Percentiles rank a stretch among this genome's conserved stretches.
Evolutionary conservation across 2,329 filamentous ascomycete genomes (phyloP).

Genomic region (Pseudocercospora eumusae): DNA sequence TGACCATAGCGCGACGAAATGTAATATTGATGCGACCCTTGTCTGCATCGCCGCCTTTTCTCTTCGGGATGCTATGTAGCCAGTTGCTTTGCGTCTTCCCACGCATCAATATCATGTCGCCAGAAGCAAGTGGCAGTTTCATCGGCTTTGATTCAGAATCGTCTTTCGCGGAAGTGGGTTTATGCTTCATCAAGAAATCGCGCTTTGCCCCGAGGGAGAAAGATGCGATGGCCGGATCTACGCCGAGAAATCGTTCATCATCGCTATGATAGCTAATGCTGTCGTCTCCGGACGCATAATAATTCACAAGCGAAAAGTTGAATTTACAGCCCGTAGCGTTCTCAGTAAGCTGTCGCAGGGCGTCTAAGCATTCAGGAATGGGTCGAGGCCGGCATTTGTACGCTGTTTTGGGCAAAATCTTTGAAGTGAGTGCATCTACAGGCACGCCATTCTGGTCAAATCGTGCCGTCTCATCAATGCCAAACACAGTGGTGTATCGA

Average conservation of each 20-base stretch:
- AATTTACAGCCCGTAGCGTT: slow-evolving; percentile 65
- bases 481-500: slow-evolving; percentile 64
- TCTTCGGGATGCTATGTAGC: slow-evolving; percentile 76
- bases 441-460: slow-evolving; percentile 50
- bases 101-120: slow-evolving; percentile 79
- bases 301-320: slow-evolving; percentile 81
- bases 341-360: slow-evolving; percentile 64
- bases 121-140: slow-evolving; percentile 61
- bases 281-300: slow-evolving; percentile 75
- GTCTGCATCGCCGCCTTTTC: slow-evolving; percentile 63
- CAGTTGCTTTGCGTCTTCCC: slow-evolving; percentile 73
- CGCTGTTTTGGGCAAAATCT: slow-evolving; percentile 47
- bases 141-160: slow-evolving; percentile 44
- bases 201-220: slow-evolving; percentile 70
- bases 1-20: slow-evolving; percentile 69
- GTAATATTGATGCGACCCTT: slow-evolving; percentile 73
- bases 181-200: slow-evolving; percentile 80
- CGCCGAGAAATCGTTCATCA: slow-evolving; percentile 74
- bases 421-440: slow-evolving; percentile 48
- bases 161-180: slow-evolving; percentile 53
- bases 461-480: slow-evolving; percentile 62
- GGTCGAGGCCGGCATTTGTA: slow-evolving; percentile 67
- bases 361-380: slow-evolving; percentile 68
- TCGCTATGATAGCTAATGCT: slow-evolving; percentile 80
- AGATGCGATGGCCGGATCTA: slow-evolving; percentile 70